phyloP scores from a whole-genome alignment of 2,329 filamentous ascomycete species.

The Epichloe uncinata region DNA sequence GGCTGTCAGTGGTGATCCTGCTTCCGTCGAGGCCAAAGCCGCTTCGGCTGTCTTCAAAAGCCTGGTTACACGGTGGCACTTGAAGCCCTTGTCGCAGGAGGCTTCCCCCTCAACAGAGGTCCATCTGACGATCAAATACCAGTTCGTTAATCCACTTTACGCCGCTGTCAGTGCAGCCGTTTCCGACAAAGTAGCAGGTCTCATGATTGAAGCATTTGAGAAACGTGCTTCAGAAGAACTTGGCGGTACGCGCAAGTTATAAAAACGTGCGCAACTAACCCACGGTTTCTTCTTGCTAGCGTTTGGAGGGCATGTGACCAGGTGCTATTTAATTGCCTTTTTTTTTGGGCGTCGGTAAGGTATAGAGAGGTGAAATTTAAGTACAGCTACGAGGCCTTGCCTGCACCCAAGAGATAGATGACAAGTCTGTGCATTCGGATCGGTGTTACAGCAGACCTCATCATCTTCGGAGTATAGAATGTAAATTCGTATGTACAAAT shows the following conservation, averaged over 20 bases:
- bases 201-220: conserved; percentile 93
- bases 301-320: too few relatives aligned
- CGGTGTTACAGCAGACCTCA: neutral
- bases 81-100: conserved; percentile 29
- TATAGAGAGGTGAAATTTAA: too few relatives aligned
- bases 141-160: conserved; percentile 80
- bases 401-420: too few relatives aligned
- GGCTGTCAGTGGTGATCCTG: conserved; percentile 51
- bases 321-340: too few relatives aligned
- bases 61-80: conserved; percentile 56
- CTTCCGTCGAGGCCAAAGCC: conserved; percentile 28
- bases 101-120: conserved; percentile 48
- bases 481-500: neutral
- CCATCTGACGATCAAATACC: conserved; percentile 61
- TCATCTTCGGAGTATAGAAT: neutral
- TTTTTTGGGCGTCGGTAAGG: too few relatives aligned
- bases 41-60: conserved; percentile 48
- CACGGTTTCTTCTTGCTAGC: too few relatives aligned
- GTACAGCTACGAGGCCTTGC: too few relatives aligned
- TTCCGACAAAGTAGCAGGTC: conserved; percentile 68
- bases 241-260: neutral
- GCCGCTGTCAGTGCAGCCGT: conserved; percentile 67
- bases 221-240: conserved; percentile 48
- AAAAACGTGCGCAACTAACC: neutral
- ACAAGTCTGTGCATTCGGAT: neutral